phyloP scores from a whole-genome alignment of 2,329 filamentous ascomycete species.

The Lasiodiplodia sp. region DNA sequence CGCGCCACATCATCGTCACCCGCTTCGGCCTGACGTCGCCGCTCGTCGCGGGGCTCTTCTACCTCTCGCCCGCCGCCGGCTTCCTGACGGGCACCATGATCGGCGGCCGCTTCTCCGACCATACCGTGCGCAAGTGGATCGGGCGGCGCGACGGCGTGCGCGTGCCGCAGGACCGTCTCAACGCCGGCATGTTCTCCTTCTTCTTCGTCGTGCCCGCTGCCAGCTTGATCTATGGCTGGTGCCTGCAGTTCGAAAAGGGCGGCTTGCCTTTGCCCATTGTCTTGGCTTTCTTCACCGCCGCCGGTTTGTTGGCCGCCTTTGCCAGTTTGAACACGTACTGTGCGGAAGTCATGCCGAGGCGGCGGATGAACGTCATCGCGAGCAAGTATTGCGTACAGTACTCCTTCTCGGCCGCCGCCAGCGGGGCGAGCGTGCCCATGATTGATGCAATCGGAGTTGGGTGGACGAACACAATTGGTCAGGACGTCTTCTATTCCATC shows the following conservation, averaged over 20 bases:
- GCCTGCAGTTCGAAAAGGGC: slow-evolving; percentile 43
- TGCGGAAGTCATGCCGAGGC: slow-evolving; percentile 41
- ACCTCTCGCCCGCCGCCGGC: slow-evolving; percentile 35
- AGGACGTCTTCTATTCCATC: no score
- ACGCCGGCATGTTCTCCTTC: slow-evolving; percentile 37
- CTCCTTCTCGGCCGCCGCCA: slow-evolving; percentile 37
- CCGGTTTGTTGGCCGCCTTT: slow-evolving; percentile 49
- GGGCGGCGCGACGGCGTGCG: slow-evolving; percentile 31
- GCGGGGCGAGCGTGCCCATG: slow-evolving; percentile 38
- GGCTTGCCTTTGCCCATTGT: slow-evolving; percentile 47
- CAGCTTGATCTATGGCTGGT: slow-evolving; percentile 48
- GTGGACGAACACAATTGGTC: slow-evolving; percentile 32
- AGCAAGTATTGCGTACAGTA: slow-evolving; percentile 46
- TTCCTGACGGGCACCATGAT: slow-evolving; percentile 36
- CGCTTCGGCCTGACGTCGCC: slow-evolving; percentile 35
- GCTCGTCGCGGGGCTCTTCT: slow-evolving; percentile 35
- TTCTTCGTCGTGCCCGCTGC: slow-evolving; percentile 44
- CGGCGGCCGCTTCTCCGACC: slow-evolving; percentile 36
- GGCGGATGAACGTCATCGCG: slow-evolving; percentile 39
- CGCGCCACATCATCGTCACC: slow-evolving; percentile 33
- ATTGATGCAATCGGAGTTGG: slow-evolving; percentile 42
- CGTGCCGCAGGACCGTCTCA: slow-evolving; percentile 37
- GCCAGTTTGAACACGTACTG: slow-evolving; percentile 52
- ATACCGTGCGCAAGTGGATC: slow-evolving; percentile 35
- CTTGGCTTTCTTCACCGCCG: slow-evolving; percentile 43